Evolutionary conservation across 2,329 filamentous ascomycete genomes (phyloP).

Genomic region (Microcyclospora tardicrescens): DNA sequence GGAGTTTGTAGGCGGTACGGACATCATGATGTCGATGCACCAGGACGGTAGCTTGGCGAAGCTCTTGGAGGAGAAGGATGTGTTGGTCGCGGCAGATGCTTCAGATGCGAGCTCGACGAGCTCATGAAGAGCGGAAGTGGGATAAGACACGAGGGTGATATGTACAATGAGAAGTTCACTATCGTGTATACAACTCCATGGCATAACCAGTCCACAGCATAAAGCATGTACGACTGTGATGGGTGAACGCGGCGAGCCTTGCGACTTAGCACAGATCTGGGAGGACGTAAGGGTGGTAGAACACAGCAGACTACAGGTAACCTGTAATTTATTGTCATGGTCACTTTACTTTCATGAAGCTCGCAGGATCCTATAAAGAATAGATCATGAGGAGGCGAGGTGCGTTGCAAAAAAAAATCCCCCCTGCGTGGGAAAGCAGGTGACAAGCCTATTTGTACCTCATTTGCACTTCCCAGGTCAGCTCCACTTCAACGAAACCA

Average conservation of each 20-base stretch:
- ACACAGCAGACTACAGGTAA: too few species aligned
- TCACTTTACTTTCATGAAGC: not conserved
- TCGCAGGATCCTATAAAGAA: too few species aligned
- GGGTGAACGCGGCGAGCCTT: not conserved
- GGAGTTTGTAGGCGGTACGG: constrained; percentile 95
- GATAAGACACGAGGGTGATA: not conserved
- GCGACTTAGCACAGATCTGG: not conserved
- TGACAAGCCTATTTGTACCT: not conserved
- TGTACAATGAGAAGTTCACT: constrained; percentile 2
- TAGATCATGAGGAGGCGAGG: too few species aligned
- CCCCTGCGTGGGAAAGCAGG: too few species aligned
- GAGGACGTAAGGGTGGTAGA: too few species aligned
- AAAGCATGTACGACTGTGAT: too few species aligned
- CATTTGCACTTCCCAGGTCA: too few species aligned
- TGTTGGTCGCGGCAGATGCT: constrained; percentile 53
- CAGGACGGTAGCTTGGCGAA: constrained; percentile 88
- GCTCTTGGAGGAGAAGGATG: constrained; percentile 79
- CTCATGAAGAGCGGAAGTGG: constrained; percentile 1
- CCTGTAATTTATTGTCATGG: not conserved
- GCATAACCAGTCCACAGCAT: not conserved
- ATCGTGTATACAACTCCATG: not conserved
- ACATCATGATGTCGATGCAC: constrained; percentile 95
- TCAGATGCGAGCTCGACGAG: constrained; percentile 7
- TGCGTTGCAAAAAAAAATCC: too few species aligned
- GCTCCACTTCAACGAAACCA: not conserved